phyloP scores from a whole-genome alignment of 108 stramenopile species.

The Skeletonema potamos region DNA sequence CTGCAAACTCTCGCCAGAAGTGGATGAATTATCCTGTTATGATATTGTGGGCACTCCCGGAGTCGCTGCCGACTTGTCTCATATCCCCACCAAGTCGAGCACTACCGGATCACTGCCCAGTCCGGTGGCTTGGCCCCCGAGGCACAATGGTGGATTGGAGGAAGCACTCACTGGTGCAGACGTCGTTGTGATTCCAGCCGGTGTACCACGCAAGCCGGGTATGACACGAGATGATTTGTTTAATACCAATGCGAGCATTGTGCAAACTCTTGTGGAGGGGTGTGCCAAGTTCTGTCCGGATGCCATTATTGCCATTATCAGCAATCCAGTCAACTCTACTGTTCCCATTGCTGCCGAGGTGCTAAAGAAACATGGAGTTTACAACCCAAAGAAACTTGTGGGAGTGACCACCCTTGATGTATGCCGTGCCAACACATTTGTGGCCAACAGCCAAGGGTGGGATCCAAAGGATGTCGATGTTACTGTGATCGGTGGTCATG shows the following conservation, averaged over 20 bases:
- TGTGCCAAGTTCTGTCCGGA: conserved; percentile 95
- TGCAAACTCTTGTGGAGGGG: conserved; percentile 93
- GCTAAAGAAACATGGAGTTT: conserved; percentile 93
- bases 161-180: conserved; percentile 82
- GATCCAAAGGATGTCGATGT: conserved; percentile 89
- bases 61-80: conserved; percentile 97
- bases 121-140: conserved; percentile 75
- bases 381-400: conserved; percentile 92
- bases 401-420: conserved; percentile 99
- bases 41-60: conserved; percentile 96
- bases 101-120: conserved; percentile 71
- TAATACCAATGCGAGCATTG: conserved; percentile 96
- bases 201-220: conserved; percentile 97
- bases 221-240: conserved; percentile 98
- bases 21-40: conserved; percentile 82
- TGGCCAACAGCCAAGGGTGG: conserved; percentile 86
- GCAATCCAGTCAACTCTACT: conserved; percentile 99
- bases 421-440: conserved; percentile 98
- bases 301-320: conserved; percentile 96
- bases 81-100: conserved; percentile 61
- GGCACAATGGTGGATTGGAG: conserved; percentile 65
- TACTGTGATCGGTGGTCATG: conserved; percentile 99
- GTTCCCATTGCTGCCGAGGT: conserved; percentile 99
- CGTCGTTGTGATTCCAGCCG: conserved; percentile 99
- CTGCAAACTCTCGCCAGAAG: conserved; percentile 89